Conservation (phyloP, 2,329 filamentous ascomycete species). For the Ophiostoma ulmi region DNA sequence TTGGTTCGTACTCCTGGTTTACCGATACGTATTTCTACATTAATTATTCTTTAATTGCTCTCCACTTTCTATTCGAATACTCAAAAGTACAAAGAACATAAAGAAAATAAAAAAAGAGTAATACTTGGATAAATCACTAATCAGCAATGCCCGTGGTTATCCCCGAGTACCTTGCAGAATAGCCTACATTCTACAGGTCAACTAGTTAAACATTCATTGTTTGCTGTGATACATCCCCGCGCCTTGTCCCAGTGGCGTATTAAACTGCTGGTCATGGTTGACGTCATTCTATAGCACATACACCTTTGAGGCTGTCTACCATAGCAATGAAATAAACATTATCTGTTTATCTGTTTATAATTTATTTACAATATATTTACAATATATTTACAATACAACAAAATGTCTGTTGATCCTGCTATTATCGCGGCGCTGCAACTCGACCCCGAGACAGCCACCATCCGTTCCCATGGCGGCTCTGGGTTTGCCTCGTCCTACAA, state of each 20-base stretch:
- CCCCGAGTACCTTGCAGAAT: not conserved
- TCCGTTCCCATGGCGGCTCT: conserved; percentile 59
- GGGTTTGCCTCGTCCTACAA: conserved; percentile 62
- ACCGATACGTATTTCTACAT: not conserved
- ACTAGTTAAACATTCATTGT: not conserved
- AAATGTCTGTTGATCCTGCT: conserved; percentile 51
- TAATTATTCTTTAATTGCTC: not conserved
- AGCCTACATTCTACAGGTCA: no score
- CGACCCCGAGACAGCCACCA: conserved; percentile 48
- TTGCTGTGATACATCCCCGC: not conserved
- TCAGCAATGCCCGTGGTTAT: not conserved
- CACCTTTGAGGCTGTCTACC: not conserved
- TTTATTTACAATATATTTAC: not conserved
- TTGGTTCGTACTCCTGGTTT: no score
- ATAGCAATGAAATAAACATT: not conserved
- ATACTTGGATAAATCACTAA: no score
- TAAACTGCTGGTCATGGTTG: not conserved
- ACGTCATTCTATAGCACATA: not conserved
- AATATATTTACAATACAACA: no score
- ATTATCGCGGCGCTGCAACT: conserved; percentile 58
- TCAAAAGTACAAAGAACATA: no score
- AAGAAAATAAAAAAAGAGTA: no score
- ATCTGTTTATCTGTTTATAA: not conserved
- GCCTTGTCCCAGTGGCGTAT: not conserved
- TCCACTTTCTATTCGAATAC: no score